Percentiles rank a stretch among this genome's conserved stretches.
Conservation (phyloP, 1,284 basidiomycete genomes). For the Meripilus lineatus region DNA sequence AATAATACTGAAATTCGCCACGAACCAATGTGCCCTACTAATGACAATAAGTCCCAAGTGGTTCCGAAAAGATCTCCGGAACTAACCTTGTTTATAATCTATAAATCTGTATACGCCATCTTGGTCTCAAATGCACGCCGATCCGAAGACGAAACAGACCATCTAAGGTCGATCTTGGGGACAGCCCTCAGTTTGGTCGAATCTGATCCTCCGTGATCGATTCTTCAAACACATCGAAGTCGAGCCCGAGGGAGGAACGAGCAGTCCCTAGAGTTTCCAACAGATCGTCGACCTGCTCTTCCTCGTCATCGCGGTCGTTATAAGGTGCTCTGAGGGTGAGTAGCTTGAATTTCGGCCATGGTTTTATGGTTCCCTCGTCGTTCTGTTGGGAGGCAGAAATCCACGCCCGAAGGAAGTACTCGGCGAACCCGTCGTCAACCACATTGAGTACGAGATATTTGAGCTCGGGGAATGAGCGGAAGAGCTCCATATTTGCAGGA, state of each 20-base stretch:
- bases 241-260: constrained; percentile 2
- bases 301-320: neutral
- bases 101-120: no score
- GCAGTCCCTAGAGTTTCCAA: constrained; percentile 7
- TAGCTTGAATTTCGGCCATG: constrained; percentile 12
- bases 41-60: no score
- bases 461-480: constrained; percentile 10
- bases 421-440: constrained; percentile 5
- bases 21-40: no score
- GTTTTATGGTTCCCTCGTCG: neutral
- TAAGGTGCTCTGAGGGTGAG: constrained; percentile 12
- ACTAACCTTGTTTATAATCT: no score
- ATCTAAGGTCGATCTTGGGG: no score
- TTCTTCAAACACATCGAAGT: constrained; percentile 11
- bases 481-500: constrained; percentile 4
- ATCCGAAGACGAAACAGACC: no score
- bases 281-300: constrained; percentile 2
- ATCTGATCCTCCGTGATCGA: no score
- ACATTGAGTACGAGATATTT: constrained; percentile 6
- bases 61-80: no score
- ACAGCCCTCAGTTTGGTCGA: no score
- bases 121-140: no score
- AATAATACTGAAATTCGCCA: no score
- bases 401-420: constrained; percentile 10
- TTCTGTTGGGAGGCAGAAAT: no score